These are phyloP conservation scores for Moesziomyces sp. DNA, from an alignment of 1,284 basidiomycete species.

Conservation along the genomic window DNA sequence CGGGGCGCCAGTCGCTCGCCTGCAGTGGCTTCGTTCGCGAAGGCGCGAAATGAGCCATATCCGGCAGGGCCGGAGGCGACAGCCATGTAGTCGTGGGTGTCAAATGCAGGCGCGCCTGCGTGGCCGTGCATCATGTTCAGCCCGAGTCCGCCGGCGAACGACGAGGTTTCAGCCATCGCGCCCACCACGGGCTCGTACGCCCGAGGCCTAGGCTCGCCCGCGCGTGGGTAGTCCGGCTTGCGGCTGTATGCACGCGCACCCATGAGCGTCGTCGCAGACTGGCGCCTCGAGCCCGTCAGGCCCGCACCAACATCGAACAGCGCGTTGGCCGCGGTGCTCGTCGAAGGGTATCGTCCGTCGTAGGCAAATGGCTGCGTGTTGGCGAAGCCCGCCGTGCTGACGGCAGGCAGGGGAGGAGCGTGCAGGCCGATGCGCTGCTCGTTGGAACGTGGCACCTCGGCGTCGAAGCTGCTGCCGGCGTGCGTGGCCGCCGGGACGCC, in stretches of 20 bases:
- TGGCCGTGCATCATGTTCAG: not conserved
- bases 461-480: slow-evolving; percentile 7
- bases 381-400: not conserved
- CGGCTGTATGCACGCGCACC: slow-evolving; percentile 3
- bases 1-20: not conserved
- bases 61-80: not conserved
- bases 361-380: slow-evolving; percentile 2
- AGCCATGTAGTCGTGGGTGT: not conserved
- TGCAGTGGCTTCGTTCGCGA: not conserved
- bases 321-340: slow-evolving; percentile 2
- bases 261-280: not conserved
- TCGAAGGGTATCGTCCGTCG: slow-evolving; percentile 4
- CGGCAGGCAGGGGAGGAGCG: slow-evolving; percentile 3
- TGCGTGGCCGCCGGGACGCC: not conserved
- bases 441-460: not conserved
- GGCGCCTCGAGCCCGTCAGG: slow-evolving; percentile 1
- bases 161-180: not conserved
- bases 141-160: not conserved
- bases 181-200: not conserved
- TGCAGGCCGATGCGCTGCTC: slow-evolving; percentile 2
- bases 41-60: not conserved
- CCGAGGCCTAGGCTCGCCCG: not conserved
- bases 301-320: slow-evolving; percentile 11
- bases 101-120: not conserved
- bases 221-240: not conserved